Conservation (phyloP, 2,329 filamentous ascomycete genomes). For the Diaporthe sp. region DNA sequence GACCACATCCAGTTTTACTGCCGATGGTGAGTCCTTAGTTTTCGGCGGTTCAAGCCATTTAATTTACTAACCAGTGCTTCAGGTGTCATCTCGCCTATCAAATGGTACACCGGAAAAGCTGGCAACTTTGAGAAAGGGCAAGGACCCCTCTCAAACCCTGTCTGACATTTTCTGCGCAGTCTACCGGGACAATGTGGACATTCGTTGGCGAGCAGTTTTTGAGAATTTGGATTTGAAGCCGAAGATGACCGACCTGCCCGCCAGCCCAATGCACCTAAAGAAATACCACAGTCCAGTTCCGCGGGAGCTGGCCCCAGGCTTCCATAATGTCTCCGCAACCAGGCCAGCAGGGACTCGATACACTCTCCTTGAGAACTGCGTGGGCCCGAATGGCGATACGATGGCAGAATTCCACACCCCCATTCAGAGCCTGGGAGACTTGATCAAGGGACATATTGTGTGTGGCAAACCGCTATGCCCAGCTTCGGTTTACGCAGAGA, state of each 20-base stretch:
- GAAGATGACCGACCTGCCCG: background rate
- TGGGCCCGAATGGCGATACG: background rate
- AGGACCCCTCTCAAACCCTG: conserved; percentile 5
- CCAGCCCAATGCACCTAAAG: background rate
- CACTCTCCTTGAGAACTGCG: background rate
- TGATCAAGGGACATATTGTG: conserved; percentile 7
- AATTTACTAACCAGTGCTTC: background rate
- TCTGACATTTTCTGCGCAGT: conserved; percentile 3
- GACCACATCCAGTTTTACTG: conserved; percentile 73
- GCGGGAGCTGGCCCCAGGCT: background rate
- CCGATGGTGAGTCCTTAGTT: background rate
- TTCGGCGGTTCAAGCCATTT: background rate
- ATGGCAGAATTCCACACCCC: background rate
- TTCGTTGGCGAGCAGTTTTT: background rate
- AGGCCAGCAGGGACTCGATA: background rate
- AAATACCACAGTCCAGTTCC: background rate
- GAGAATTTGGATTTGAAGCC: background rate
- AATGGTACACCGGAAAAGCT: background rate
- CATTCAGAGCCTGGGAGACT: background rate
- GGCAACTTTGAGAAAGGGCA: background rate
- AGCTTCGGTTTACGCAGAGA: conserved; percentile 15
- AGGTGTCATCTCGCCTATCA: background rate
- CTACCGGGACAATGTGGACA: background rate
- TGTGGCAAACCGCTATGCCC: background rate
- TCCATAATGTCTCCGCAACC: background rate